Evolutionary conservation across 2,329 filamentous ascomycete genomes (phyloP), one percentile per base, ranked within the genome.

Genomic region (Chaetomiaceae sp.): DNA sequence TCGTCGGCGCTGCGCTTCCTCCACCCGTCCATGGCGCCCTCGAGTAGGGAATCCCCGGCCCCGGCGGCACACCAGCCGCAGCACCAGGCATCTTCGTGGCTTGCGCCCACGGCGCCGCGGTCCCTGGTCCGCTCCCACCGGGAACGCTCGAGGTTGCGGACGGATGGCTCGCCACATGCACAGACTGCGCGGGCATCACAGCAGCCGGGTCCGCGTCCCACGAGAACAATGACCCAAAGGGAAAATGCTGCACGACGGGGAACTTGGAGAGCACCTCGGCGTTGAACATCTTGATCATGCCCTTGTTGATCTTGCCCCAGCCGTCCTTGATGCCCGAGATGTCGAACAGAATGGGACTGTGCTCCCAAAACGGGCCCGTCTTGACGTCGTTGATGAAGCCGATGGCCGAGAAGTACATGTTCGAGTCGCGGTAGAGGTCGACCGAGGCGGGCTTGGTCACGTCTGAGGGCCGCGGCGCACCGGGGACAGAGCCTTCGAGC

Each of bases 241-340:
- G 81, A 61, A 94, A 97, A 70, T 99, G 94, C 71, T 99, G 94
- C n/a, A 99, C 90, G 2, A 99, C 94, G 2, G 94, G 94, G 66
- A 96, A 96, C 69, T 99, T 99, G 34, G 88, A 89, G 13, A 99
- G 76, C 3, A 99, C 94, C 73, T 99, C 94, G 16, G 89, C 94
- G 61, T 95, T 90, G 73, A 92, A 99, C 94, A 99, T 99, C 72
- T 97, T 99, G 64, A 99, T 83, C 94, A 99, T 97, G 47, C 94
- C 94, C 75, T 91, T 91, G 71, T 99, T 97, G 65, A 99, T 96
- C 75, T 99, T 99, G 32, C 88, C 94, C 94, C 94, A 99, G n/a
- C 94, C 89, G 52, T 86, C 85, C 61, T 82, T 84, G 58, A 99
- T 87, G 10, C 94, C 94, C 0, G 90, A 95, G 37, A 99, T 90